Base-by-base conservation (phyloP, 345 rosid species). In the Citrus glauca region DNA sequence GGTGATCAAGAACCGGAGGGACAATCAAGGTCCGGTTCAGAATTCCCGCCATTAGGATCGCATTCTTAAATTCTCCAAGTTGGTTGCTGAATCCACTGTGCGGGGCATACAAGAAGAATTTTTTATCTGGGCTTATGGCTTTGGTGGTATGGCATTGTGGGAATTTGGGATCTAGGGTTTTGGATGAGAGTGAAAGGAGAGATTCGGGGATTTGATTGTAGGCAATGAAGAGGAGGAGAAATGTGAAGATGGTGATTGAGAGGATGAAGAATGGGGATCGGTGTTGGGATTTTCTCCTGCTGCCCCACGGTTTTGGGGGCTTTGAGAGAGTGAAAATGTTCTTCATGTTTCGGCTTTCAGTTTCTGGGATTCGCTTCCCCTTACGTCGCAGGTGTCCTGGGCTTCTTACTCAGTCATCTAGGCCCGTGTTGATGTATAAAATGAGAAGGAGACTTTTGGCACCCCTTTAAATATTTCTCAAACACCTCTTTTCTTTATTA, bases 61-160 rank as follows among this genome's bases (percentile, higher is more conserved):
- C 99, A 56, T 96, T 96, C 84, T 85, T 92, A 82, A 96, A 90
- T 84, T 94, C 99, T 4, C 96, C 90, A 0, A 94, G 87, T 91
- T 96, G 99, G 84, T 96, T 94, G 85, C 94, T 92, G 86, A 96
- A 94, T 76, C 99, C 98, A 72, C 98, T 96, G 85, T 94, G 99
- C 0, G 98, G 98, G 17, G 97, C 89, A 77, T 92, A 94, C 86
- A 85, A 90, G 9, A 94, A 87, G 82, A 92, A 94, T 27, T 76
- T 90, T 73, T 87, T 86, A 13, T 80, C 87, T 5, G 66, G 69
- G 68, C 74, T 19, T 22, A 66, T 81, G 6, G 24, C 17, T 9
- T 71, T 3, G 42, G 74, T 9, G 74, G 82, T 0, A 14, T 69
- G 76, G 88, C 93, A 89, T 66, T 81, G 89, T 13, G 92, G 78